These are phyloP conservation scores for Elongisporangium undulatum DNA, from an alignment of 352 stramenopile genomes.

Conservation along the genomic window DNA sequence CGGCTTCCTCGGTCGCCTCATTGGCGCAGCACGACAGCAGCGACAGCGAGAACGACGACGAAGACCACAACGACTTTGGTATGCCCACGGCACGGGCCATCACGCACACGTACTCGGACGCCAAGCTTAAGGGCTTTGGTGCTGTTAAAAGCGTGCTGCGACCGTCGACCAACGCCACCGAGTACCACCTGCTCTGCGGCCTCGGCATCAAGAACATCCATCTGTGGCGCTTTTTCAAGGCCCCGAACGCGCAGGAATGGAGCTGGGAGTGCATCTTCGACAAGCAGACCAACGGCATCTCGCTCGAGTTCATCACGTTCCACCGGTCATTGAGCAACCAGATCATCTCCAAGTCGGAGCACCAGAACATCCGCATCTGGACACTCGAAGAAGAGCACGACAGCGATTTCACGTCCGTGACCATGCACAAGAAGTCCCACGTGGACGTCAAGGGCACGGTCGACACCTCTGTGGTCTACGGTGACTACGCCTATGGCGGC, in stretches of 20 bases:
- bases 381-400: conserved; percentile 59
- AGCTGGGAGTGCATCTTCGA: conserved; percentile 85
- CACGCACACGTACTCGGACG: conserved; percentile 71
- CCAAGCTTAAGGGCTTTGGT: conserved; percentile 83
- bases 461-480: conserved; percentile 61
- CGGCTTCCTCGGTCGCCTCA: not conserved
- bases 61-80: conserved; percentile 25
- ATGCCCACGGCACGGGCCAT: conserved; percentile 43
- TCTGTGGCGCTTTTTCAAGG: conserved; percentile 77
- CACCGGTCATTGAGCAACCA: conserved; percentile 43
- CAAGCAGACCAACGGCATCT: conserved; percentile 85
- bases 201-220: conserved; percentile 87
- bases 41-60: conserved; percentile 25
- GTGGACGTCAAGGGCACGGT: conserved; percentile 69
- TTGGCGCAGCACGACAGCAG: conserved; percentile 15
- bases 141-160: conserved; percentile 61
- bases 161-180: conserved; percentile 32
- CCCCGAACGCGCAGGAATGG: conserved; percentile 33
- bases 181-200: conserved; percentile 79
- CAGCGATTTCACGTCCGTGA: conserved; percentile 17
- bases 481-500: conserved; percentile 72
- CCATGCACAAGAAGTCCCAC: conserved; percentile 66
- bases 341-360: conserved; percentile 83
- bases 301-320: conserved; percentile 75
- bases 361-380: conserved; percentile 85